These are phyloP conservation scores for Podila clonocystis DNA, from an alignment of 192 early-diverging fungal species.

Conservation along the genomic window DNA sequence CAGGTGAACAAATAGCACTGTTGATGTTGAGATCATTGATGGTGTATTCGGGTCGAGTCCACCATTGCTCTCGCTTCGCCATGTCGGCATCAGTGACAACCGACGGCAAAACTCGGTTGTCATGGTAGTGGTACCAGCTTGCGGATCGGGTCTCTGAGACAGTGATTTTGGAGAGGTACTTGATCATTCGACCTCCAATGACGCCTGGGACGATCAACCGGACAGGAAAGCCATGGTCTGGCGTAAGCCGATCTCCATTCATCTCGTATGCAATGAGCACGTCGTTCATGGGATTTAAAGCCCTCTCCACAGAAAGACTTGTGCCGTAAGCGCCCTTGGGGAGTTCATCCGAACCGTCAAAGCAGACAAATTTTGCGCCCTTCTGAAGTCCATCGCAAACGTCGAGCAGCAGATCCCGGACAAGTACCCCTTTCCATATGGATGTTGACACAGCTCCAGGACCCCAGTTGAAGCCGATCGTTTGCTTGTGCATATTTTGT, in stretches of 20 bases:
- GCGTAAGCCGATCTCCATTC: conserved; percentile 76
- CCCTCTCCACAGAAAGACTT: conserved; percentile 71
- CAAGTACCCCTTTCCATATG: conserved; percentile 68
- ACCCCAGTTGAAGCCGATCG: conserved; percentile 75
- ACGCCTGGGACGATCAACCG: conserved; percentile 90
- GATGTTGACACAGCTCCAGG: conserved; percentile 63
- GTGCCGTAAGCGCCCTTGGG: conserved; percentile 81
- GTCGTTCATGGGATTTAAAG: conserved; percentile 73
- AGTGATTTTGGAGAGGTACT: conserved; percentile 77
- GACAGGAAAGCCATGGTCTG: conserved; percentile 90
- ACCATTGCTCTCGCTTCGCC: conserved; percentile 59
- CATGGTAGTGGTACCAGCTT: conserved; percentile 80
- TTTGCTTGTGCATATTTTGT: conserved; percentile 70
- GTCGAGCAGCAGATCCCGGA: conserved; percentile 58
- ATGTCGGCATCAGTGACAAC: conserved; percentile 60
- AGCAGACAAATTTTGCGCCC: conserved; percentile 56
- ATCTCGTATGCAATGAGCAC: conserved; percentile 82
- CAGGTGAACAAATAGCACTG: conserved; percentile 74
- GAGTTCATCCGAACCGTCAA: conserved; percentile 68
- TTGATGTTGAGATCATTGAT: conserved; percentile 86
- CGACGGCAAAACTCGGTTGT: conserved; percentile 90
- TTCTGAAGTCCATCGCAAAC: conserved; percentile 37
- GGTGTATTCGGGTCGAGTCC: conserved; percentile 69
- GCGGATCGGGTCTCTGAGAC: conserved; percentile 67
- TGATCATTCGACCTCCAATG: conserved; percentile 90